These are phyloP conservation scores for Juncus inflexus DNA, from an alignment of 176 grass and related monocot species.

Conservation along the genomic window DNA sequence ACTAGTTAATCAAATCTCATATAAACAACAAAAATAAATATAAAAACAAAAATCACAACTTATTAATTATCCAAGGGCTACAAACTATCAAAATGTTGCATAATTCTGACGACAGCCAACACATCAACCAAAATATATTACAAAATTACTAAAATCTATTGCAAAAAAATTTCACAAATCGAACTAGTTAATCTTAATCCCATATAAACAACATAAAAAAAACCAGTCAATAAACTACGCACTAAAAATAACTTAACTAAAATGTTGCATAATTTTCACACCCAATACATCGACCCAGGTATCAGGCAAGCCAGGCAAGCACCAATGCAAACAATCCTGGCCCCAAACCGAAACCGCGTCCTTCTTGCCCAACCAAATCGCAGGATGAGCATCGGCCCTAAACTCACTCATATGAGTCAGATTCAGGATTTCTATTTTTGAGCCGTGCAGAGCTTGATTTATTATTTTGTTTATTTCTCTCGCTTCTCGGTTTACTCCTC, in stretches of 20 bases:
- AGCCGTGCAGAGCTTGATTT: conserved; percentile 36
- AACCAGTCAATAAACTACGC: too few relatives aligned
- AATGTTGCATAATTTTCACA: conserved; percentile 47
- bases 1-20: too few relatives aligned
- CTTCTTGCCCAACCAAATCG: conserved; percentile 89
- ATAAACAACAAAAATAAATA: too few relatives aligned
- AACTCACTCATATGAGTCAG: conserved; percentile 92
- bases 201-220: not conserved
- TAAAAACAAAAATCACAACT: too few relatives aligned
- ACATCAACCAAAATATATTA: conserved; percentile 84
- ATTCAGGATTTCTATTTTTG: conserved; percentile 60
- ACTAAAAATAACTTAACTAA: conserved; percentile 3
- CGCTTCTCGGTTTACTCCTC: conserved; percentile 71
- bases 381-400: conserved; percentile 77
- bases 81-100: conserved; percentile 1
- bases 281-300: conserved; percentile 80
- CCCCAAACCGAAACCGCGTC: conserved; percentile 74
- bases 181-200: not conserved
- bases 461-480: conserved; percentile 56
- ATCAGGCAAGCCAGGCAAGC: conserved; percentile 83
- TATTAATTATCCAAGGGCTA: too few relatives aligned
- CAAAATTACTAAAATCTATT: conserved; percentile 7
- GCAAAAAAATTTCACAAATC: not conserved
- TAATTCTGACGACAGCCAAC: conserved; percentile 48
- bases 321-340: conserved; percentile 99